These are phyloP conservation scores for Pestalotiopsis sp. DNA, from an alignment of 2,329 filamentous ascomycete species.

Conservation along the genomic window DNA sequence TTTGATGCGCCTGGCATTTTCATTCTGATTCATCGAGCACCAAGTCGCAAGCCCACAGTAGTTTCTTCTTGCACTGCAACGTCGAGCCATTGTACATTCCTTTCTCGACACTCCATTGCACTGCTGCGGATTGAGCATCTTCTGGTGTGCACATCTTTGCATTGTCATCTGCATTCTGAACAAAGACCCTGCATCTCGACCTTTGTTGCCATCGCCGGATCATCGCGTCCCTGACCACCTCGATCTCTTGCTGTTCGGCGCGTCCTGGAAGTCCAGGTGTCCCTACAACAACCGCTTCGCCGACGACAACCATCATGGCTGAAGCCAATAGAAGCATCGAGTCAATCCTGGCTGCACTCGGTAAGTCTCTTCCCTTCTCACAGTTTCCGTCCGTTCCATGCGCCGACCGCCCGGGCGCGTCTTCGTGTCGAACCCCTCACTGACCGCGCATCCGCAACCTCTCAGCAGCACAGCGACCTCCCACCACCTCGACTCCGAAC, in stretches of 20 bases:
- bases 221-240: not conserved
- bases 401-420: constrained; percentile 1
- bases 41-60: not conserved
- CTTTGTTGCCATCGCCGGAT: constrained; percentile 6
- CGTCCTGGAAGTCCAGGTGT: not conserved
- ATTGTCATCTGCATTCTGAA: constrained; percentile 10
- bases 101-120: not conserved
- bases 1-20: constrained; percentile 4
- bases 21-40: not conserved
- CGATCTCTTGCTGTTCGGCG: not conserved
- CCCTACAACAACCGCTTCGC: not conserved
- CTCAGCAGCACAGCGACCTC: constrained; percentile 42
- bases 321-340: constrained; percentile 44
- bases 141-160: not conserved
- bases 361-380: constrained; percentile 34
- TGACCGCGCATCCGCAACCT: not conserved
- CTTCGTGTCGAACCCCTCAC: constrained; percentile 19
- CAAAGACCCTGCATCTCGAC: constrained; percentile 3
- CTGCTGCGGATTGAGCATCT: not conserved
- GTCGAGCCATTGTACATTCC: not conserved
- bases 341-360: constrained; percentile 52
- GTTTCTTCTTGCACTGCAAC: constrained; percentile 6
- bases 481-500: constrained; percentile 40
- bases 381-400: not conserved
- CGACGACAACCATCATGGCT: constrained; percentile 32